Conservation (phyloP, 805 yeast species). For the Kodamaea restingae region DNA sequence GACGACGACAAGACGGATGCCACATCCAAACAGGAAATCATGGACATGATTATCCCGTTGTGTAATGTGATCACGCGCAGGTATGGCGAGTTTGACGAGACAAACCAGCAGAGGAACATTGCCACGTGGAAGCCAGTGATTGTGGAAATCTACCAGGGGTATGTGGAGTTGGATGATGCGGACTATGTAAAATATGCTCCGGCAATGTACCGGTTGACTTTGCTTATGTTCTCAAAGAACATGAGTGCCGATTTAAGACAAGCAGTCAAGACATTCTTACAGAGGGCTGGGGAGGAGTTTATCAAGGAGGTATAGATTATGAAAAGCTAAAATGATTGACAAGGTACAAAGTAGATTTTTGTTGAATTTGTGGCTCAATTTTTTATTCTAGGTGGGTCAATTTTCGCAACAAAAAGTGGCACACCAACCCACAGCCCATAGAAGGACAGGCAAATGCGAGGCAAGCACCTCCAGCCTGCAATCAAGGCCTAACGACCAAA, state of each 20-base stretch:
- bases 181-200: constrained; percentile 64
- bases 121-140: constrained; percentile 90
- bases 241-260: constrained; percentile 57
- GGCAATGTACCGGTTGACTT: constrained; percentile 53
- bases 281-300: constrained; percentile 45
- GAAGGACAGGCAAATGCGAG: too few relatives aligned
- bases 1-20: constrained; percentile 51
- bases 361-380: background rate
- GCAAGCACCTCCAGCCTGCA: too few relatives aligned
- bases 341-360: too few relatives aligned
- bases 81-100: constrained; percentile 68
- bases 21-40: constrained; percentile 45
- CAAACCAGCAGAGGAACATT: constrained; percentile 74
- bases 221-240: constrained; percentile 57
- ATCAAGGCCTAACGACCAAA: too few relatives aligned
- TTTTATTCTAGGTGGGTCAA: background rate
- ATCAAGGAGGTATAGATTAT: constrained; percentile 12
- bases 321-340: background rate
- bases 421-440: too few relatives aligned
- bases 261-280: constrained; percentile 57
- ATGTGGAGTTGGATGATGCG: constrained; percentile 66
- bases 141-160: constrained; percentile 80
- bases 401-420: too few relatives aligned
- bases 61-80: constrained; percentile 69
- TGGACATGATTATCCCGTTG: constrained; percentile 57